Percentiles rank a stretch among this genome's conserved stretches.
Evolutionary conservation across 176 grass and related monocot species (phyloP).

Genomic region (Carex littledalei): DNA sequence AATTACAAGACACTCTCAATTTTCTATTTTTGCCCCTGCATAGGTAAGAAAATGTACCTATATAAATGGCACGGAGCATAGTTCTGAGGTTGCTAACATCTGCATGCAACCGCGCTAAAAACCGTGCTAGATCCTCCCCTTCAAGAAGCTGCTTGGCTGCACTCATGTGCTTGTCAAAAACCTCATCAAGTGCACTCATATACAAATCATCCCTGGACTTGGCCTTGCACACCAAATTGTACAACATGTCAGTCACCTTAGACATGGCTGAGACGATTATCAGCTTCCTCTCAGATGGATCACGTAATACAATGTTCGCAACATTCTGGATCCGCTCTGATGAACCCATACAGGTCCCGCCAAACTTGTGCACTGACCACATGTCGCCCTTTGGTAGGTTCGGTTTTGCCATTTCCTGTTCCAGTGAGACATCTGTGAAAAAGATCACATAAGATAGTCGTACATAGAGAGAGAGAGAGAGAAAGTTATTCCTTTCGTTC

Average conservation of each 20-base stretch:
- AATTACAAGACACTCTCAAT: too few relatives aligned
- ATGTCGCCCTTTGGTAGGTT: conserved; percentile 78
- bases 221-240: conserved; percentile 84
- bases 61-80: conserved; percentile 95
- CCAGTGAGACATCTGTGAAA: conserved; percentile 50
- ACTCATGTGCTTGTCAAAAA: conserved; percentile 86
- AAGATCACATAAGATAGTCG: conserved; percentile 16
- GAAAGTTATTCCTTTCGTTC: not conserved
- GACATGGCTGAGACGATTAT: conserved; percentile 98
- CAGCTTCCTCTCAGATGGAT: conserved; percentile 84
- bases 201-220: conserved; percentile 83
- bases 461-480: conserved; percentile 1
- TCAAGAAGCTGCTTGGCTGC: conserved; percentile 83
- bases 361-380: conserved; percentile 99
- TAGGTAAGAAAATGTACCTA: conserved; percentile 36
- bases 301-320: conserved; percentile 68
- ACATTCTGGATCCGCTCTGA: conserved; percentile 88
- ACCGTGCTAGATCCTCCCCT: conserved; percentile 81
- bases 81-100: conserved; percentile 85
- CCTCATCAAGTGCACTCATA: conserved; percentile 47
- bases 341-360: conserved; percentile 95
- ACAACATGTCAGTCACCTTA: conserved; percentile 97
- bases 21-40: too few relatives aligned
- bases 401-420: conserved; percentile 51
- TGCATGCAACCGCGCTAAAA: conserved; percentile 67